Conservation (phyloP, 257 asterid species). For the Mitragyna speciosa region DNA sequence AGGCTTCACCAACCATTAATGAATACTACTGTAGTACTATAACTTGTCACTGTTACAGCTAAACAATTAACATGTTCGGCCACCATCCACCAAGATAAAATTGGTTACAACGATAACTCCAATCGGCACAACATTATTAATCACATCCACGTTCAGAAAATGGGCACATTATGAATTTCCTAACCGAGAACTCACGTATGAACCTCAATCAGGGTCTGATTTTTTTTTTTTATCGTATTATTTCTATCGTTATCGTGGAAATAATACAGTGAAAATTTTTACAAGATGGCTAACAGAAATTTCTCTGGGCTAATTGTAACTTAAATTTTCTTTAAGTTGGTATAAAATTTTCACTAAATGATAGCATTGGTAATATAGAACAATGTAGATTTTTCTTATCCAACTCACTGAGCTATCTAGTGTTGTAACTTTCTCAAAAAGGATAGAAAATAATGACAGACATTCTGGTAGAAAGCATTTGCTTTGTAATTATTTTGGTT, state of each 20-base stretch:
- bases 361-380: background rate
- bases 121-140: background rate
- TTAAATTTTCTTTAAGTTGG: too few species aligned
- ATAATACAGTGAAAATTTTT: background rate
- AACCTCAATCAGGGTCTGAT: background rate
- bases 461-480: slow-evolving; percentile 28
- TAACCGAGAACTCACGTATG: background rate
- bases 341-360: background rate
- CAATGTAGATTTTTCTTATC: background rate
- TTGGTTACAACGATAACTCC: background rate
- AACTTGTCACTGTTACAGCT: background rate
- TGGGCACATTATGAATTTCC: background rate
- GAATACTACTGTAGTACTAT: background rate
- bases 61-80: background rate
- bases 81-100: background rate
- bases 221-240: background rate
- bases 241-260: background rate
- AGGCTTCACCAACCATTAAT: background rate
- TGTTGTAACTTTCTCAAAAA: background rate
- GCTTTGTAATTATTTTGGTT: slow-evolving; percentile 52
- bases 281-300: background rate
- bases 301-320: background rate
- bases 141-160: background rate
- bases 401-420: background rate
- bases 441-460: background rate